These are phyloP conservation scores for Hypoxylon cercidicola DNA, from an alignment of 495 filamentous ascomycete species.

Conservation along the genomic window DNA sequence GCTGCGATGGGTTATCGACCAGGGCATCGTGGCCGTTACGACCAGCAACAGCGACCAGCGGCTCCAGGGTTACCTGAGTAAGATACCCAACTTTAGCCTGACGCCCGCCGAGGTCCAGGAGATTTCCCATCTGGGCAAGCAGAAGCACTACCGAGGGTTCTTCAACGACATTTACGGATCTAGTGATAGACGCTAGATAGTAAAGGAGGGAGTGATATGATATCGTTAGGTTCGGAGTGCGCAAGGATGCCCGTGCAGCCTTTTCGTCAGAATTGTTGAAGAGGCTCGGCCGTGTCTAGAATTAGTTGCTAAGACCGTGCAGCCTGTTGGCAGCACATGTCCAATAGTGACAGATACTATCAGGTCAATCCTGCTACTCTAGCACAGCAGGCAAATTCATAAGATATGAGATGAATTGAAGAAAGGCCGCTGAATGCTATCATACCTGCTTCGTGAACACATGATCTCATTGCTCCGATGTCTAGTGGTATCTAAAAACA, in stretches of 20 bases:
- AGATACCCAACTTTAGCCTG: slow-evolving; percentile 71
- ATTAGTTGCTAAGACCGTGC: too few species aligned
- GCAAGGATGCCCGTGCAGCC: not conserved
- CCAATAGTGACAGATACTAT: too few species aligned
- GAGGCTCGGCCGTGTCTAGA: too few species aligned
- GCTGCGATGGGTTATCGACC: slow-evolving; percentile 83
- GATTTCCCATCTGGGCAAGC: slow-evolving; percentile 67
- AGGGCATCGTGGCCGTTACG: slow-evolving; percentile 79
- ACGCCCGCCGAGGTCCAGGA: slow-evolving; percentile 76
- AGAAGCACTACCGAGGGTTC: slow-evolving; percentile 76
- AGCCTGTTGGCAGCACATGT: too few species aligned
- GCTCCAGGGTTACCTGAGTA: slow-evolving; percentile 70
- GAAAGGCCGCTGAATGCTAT: not conserved
- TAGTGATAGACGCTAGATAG: slow-evolving; percentile 66
- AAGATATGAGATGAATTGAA: slow-evolving; percentile 4
- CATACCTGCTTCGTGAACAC: slow-evolving; percentile 22
- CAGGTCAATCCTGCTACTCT: not conserved
- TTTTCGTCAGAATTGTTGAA: not conserved
- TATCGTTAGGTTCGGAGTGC: not conserved
- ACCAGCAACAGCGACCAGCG: slow-evolving; percentile 79
- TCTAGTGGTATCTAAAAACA: slow-evolving; percentile 11
- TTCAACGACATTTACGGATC: slow-evolving; percentile 69
- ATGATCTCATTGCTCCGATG: slow-evolving; percentile 12
- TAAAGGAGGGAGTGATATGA: not conserved
- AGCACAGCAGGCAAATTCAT: not conserved